Base-by-base conservation (phyloP, 176 grass and related monocot species). In the Carex cristatella region DNA sequence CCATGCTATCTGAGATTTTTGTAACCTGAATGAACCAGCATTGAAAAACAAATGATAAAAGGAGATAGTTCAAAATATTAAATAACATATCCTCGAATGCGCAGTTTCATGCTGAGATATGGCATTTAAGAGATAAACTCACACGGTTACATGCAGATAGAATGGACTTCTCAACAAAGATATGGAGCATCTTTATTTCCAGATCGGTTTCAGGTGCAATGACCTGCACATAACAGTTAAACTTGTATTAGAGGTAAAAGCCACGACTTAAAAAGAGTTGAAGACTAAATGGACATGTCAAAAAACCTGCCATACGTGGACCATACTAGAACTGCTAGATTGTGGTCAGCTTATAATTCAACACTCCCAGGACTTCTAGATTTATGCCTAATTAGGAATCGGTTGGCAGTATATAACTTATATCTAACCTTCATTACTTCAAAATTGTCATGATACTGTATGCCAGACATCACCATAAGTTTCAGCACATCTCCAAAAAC, bases 141-240 rank as follows among this genome's bases (percentile, higher is more conserved):
- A 94, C 94, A 83, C 84, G 74, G 75, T 88, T 90, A 85, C 90
- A 94, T 65, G 87, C 92, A 94, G 87, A 75, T 88, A 88, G 87
- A 81, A 93, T 87, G 28, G 92, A 97, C 84, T 87, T 97, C 79
- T 91, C 82, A 84, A 93, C 84, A 62, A 97, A 90, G 60, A 86
- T 28, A 87, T 97, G 92, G 69, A 88, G 56, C 71, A 86, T 85
- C 27, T 78, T 93, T 7, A 54, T 88, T 90, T 87, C 87, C 66
- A 79, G 55, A 83, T 79, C 68, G 87, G 68, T 84, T 49, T 74
- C 81, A 79, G 72, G 81, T 69, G 65, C 58, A 85, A 93, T 84
- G 37, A 89, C 35, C 92, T 97, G 87, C 78, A 86, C 77, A 51
- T 68, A 87, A 86, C 70, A 35, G 28, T 48, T 72, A 78, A 44